Conservation (phyloP, 495 filamentous ascomycete species). For the Trichoderma gamsii region DNA sequence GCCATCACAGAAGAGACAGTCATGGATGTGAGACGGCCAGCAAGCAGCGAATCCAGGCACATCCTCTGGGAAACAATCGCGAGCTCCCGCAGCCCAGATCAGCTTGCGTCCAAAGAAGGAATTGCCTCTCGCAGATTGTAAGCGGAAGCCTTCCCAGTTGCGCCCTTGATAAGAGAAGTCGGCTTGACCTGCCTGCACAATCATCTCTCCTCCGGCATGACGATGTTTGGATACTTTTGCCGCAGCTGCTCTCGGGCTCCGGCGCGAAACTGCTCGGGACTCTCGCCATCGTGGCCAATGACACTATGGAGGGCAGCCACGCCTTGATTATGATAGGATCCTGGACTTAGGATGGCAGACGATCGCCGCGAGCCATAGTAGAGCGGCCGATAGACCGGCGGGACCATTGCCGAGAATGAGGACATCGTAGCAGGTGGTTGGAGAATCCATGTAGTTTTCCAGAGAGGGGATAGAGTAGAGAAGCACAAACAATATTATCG, state of each 20-base stretch:
- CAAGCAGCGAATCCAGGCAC: neutral
- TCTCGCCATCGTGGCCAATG: neutral
- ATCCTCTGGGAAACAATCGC: neutral
- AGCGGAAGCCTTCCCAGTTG: neutral
- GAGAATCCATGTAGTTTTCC: constrained; percentile 19
- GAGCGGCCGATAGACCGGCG: neutral
- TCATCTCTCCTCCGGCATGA: neutral
- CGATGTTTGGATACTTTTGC: neutral
- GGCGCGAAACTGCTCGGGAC: neutral
- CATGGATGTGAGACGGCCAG: neutral
- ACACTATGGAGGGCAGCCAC: neutral
- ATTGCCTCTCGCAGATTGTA: neutral
- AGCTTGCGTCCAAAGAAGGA: neutral
- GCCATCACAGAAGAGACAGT: neutral
- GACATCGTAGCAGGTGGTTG: neutral
- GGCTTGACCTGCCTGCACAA: neutral
- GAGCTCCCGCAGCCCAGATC: neutral
- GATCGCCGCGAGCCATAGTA: neutral
- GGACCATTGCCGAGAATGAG: neutral
- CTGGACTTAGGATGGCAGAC: neutral
- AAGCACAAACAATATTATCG: too few species aligned
- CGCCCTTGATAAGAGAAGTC: neutral
- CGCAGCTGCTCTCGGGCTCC: neutral
- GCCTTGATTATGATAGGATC: neutral
- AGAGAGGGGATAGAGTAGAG: too few species aligned